Evolutionary conservation across 352 stramenopile species (phyloP).

Genomic region (Lagenidium sp.): DNA sequence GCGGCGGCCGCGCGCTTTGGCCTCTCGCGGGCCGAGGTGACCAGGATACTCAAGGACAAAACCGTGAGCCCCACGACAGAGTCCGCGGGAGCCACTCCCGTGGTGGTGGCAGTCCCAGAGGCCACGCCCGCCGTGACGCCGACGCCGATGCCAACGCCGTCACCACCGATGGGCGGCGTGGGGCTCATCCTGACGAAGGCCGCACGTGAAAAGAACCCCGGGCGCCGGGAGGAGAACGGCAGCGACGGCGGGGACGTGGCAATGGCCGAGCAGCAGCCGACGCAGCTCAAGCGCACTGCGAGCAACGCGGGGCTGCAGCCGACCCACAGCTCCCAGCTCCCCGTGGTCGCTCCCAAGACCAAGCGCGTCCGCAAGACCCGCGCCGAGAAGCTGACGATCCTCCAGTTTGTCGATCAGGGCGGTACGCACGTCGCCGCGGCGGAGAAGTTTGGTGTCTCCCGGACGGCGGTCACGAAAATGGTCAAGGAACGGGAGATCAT

Average conservation of each 20-base stretch:
- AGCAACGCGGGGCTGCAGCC: too few relatives aligned
- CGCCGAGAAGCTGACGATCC: constrained; percentile 77
- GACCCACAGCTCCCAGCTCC: too few relatives aligned
- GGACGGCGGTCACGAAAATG: constrained; percentile 81
- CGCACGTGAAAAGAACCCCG: too few relatives aligned
- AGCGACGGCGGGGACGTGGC: too few relatives aligned
- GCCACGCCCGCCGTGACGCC: not conserved
- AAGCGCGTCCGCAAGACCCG: constrained; percentile 80
- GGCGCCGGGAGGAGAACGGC: too few relatives aligned
- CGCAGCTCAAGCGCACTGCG: not conserved
- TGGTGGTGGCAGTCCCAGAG: not conserved
- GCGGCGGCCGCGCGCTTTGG: constrained; percentile 18
- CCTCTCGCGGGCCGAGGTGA: constrained; percentile 17
- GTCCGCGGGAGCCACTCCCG: not conserved
- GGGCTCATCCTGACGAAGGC: constrained; percentile 6
- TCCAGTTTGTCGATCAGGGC: constrained; percentile 71
- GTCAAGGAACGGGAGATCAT: constrained; percentile 78
- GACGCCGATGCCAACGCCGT: not conserved
- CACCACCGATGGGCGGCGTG: not conserved
- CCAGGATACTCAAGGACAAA: constrained; percentile 16
- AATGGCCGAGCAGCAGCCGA: constrained; percentile 2
- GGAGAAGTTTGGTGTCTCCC: constrained; percentile 74
- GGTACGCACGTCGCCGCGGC: constrained; percentile 66
- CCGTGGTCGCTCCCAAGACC: not conserved
- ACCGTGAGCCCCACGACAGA: not conserved